phyloP scores from a whole-genome alignment of 73 alveolate species.

The Tetrahymena malaccensis region DNA sequence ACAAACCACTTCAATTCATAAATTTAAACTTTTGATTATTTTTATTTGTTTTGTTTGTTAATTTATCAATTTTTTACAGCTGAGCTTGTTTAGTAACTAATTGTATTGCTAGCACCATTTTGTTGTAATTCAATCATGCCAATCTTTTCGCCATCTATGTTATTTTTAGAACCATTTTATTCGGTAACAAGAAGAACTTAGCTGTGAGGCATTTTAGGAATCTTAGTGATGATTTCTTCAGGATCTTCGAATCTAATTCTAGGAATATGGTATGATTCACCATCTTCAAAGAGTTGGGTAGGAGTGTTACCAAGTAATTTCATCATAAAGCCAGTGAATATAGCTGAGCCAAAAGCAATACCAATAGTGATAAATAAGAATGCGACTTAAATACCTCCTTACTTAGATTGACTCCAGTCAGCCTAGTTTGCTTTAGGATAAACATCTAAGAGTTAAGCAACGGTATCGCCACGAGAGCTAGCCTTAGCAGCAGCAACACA shows the following conservation, averaged over 20 bases:
- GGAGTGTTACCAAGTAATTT: not conserved
- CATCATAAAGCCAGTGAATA: not conserved
- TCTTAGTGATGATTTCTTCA: not conserved
- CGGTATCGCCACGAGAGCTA: not conserved
- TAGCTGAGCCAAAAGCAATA: not conserved
- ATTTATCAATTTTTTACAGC: not conserved
- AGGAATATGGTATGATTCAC: not conserved
- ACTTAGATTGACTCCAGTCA: not conserved
- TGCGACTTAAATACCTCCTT: not conserved
- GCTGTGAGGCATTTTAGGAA: not conserved
- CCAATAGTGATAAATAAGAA: not conserved
- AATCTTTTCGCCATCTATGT: not conserved
- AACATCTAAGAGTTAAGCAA: not conserved
- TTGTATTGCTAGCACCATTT: not conserved
- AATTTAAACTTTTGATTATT: too few relatives aligned
- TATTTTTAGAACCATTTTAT: not conserved
- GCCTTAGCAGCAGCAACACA: slow-evolving; percentile 32
- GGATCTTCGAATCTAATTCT: not conserved
- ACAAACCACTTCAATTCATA: too few relatives aligned
- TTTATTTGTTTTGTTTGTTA: too few relatives aligned
- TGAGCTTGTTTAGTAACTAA: not conserved
- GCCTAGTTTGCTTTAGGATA: not conserved
- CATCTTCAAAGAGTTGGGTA: not conserved
- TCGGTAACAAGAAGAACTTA: not conserved
- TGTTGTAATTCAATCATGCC: not conserved